These are phyloP conservation scores for Athelia psychrophila DNA, from an alignment of 1,284 basidiomycete species.

Conservation along the genomic window DNA sequence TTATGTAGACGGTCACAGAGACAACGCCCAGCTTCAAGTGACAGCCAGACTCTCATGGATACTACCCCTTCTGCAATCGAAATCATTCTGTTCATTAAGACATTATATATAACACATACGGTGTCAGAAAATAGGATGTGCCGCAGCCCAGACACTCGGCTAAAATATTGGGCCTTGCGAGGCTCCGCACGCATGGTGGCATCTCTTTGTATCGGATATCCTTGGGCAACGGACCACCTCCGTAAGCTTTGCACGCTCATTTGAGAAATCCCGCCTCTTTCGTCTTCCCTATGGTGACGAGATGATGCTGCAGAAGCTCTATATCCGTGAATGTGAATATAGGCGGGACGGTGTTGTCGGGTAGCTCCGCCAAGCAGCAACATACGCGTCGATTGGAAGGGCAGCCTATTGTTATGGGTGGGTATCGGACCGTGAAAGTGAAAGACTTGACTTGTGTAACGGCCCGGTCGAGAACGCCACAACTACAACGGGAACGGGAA, in stretches of 20 bases:
- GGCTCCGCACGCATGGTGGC: constrained; percentile 34
- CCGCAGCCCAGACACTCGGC: neutral
- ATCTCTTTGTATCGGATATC: constrained; percentile 58
- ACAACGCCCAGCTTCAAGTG: no score
- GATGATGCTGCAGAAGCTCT: constrained; percentile 62
- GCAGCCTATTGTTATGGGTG: constrained; percentile 43
- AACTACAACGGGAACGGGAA: constrained; percentile 33
- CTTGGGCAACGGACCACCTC: no score
- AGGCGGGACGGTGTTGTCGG: constrained; percentile 70
- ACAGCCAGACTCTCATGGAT: no score
- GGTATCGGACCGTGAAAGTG: constrained; percentile 60
- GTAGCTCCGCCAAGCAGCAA: constrained; percentile 48
- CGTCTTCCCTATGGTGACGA: constrained; percentile 41
- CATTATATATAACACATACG: no score
- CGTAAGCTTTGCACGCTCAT: constrained; percentile 66
- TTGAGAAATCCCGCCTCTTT: constrained; percentile 60
- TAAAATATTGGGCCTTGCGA: neutral
- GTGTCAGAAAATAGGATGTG: no score
- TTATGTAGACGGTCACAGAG: no score
- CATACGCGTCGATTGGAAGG: constrained; percentile 53
- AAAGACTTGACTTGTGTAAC: constrained; percentile 53
- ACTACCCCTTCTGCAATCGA: no score
- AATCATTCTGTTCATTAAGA: no score
- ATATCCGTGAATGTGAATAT: constrained; percentile 63
- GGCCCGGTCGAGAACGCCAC: constrained; percentile 47